These are phyloP conservation scores for Toxoplasma gondii DNA, from an alignment of 169 alveolate species.

Conservation along the genomic window DNA sequence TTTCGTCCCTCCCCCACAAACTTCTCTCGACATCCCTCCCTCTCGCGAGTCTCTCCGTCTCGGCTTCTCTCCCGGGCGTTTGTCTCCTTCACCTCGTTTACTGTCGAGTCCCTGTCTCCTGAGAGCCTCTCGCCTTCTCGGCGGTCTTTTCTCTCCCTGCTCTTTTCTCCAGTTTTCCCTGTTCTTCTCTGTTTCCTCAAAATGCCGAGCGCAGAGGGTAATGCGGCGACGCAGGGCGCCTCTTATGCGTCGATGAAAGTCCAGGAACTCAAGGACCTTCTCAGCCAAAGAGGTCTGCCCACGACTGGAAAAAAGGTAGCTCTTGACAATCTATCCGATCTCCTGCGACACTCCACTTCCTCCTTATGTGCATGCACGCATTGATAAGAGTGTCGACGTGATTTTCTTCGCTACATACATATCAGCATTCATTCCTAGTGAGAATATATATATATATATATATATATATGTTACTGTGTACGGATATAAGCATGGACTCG, in stretches of 20 bases:
- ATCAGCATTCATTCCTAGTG: not conserved
- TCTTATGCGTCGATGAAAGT: slow-evolving; percentile 28
- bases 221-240: not conserved
- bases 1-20: too few relatives aligned
- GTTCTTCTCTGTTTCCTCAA: not conserved
- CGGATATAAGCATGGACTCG: not conserved
- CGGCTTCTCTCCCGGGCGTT: too few relatives aligned
- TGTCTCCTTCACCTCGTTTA: too few relatives aligned
- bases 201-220: not conserved
- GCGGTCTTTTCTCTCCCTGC: too few relatives aligned
- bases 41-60: too few relatives aligned
- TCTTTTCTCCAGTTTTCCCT: not conserved
- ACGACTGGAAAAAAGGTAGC: slow-evolving; percentile 46
- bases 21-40: too few relatives aligned
- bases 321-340: not conserved
- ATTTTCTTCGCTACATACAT: not conserved
- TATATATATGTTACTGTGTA: not conserved
- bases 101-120: too few relatives aligned
- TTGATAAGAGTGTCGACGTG: not conserved
- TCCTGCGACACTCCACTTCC: not conserved
- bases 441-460: slow-evolving; percentile 1
- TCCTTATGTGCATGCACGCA: not conserved
- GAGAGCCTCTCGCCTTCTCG: too few relatives aligned
- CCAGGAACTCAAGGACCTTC: slow-evolving; percentile 37
- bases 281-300: slow-evolving; percentile 49